Conservation (phyloP, 495 filamentous ascomycete genomes). For the Terfezia boudieri region DNA sequence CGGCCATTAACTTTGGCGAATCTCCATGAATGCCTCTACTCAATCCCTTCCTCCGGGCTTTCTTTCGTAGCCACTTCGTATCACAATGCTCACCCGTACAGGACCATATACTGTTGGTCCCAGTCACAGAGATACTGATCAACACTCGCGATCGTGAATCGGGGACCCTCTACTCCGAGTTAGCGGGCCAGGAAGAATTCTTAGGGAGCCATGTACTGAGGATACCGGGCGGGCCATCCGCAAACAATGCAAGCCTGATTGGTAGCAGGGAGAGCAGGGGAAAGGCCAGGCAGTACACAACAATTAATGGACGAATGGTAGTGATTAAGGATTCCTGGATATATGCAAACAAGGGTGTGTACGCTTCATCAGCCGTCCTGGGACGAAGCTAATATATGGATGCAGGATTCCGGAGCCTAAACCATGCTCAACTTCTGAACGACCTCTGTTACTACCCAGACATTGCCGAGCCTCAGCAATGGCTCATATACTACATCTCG, state of each 20-base stretch:
- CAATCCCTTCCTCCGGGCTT: slow-evolving; percentile 94
- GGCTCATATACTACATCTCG: slow-evolving; percentile 94
- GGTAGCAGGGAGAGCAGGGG: slow-evolving; percentile 54
- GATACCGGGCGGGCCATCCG: slow-evolving; percentile 40
- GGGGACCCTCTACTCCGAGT: slow-evolving; percentile 50
- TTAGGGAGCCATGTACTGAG: slow-evolving; percentile 90
- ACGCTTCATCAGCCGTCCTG: neutral
- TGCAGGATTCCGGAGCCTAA: slow-evolving; percentile 72
- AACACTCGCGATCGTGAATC: slow-evolving; percentile 77
- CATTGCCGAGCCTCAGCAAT: slow-evolving; percentile 58
- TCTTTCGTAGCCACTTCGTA: slow-evolving; percentile 87
- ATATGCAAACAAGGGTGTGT: slow-evolving; percentile 83
- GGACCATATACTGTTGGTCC: slow-evolving; percentile 86
- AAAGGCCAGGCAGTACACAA: slow-evolving; percentile 83
- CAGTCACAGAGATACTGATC: slow-evolving; percentile 73
- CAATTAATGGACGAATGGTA: slow-evolving; percentile 77
- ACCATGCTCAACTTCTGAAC: slow-evolving; percentile 69
- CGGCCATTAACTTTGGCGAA: neutral
- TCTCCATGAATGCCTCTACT: slow-evolving; percentile 80
- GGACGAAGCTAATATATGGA: neutral
- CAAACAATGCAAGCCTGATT: slow-evolving; percentile 51
- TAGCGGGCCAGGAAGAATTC: slow-evolving; percentile 79
- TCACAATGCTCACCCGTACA: slow-evolving; percentile 81
- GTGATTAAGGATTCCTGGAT: slow-evolving; percentile 85
- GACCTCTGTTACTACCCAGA: slow-evolving; percentile 80